Conservation (phyloP, 371 early-diverging fungal species). For the Rhizopus arrhizus region DNA sequence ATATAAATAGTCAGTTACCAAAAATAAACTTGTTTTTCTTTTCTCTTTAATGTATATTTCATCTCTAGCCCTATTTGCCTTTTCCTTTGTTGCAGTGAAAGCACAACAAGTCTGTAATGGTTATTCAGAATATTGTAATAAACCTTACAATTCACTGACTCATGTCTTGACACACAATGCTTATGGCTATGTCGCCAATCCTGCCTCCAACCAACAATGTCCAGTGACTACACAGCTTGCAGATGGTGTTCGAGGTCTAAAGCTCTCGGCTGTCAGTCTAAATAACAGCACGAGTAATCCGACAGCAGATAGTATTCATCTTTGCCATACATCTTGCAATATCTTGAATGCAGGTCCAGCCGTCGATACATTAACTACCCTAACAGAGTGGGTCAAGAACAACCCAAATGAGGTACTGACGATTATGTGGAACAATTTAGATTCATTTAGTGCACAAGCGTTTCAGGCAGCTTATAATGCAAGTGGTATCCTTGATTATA, state of each 20-base stretch:
- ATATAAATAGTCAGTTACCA: neutral
- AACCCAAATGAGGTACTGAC: conserved; percentile 74
- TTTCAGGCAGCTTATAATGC: conserved; percentile 58
- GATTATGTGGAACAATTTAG: conserved; percentile 71
- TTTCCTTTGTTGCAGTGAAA: conserved; percentile 9
- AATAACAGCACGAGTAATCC: conserved; percentile 15
- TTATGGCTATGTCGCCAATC: conserved; percentile 56
- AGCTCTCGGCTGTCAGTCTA: conserved; percentile 61
- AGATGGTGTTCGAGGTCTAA: conserved; percentile 74
- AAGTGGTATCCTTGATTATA: conserved; percentile 63
- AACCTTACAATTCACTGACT: conserved; percentile 60
- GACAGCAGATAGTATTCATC: conserved; percentile 46
- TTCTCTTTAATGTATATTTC: conserved; percentile 18
- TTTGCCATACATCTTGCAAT: conserved; percentile 71
- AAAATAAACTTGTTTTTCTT: conserved; percentile 4
- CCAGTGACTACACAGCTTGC: conserved; percentile 62
- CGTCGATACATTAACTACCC: conserved; percentile 46
- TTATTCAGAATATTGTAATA: conserved; percentile 62
- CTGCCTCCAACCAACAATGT: conserved; percentile 73
- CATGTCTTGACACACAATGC: conserved; percentile 78
- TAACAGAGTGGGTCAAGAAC: conserved; percentile 60
- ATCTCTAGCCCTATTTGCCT: conserved; percentile 3
- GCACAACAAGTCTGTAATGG: conserved; percentile 70
- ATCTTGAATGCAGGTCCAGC: conserved; percentile 65
- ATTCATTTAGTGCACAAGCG: conserved; percentile 48